Base-by-base conservation (phyloP, 768 basidiomycete species). In the Asterophora lycoperdoides region DNA sequence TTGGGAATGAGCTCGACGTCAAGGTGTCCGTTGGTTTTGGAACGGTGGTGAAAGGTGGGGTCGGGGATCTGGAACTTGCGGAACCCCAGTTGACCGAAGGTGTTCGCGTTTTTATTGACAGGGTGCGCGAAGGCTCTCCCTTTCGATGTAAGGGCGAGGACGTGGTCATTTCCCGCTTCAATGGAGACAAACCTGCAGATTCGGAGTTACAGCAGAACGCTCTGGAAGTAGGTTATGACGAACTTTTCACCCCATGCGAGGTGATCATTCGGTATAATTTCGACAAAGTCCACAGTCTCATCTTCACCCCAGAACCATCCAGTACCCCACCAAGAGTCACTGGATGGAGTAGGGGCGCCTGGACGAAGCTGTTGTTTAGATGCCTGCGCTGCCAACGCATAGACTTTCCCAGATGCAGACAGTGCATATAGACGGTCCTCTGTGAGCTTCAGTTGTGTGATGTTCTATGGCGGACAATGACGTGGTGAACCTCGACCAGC, bases 41-140 rank as follows among this genome's bases (percentile, higher is more conserved):
- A 53, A 44, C 60, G 60, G 30, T 51, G 51, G 56, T 51, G 17
- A 35, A 60, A 41, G 48, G 59, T 59, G 28, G 68, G 68, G 53
- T 73, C 68, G 26, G 69, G 57, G 29, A 87, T 72, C 42, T 79
- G 68, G 41, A 85, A 75, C 52, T 79, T 80, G 23, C 83, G 79
- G 56, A 88, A 75, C 6, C 93, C 93, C 7, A 97, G 80, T 62
- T 96, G 93, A 1, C 89, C 88, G 61, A 83, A 79, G 1, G 77
- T 68, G 66, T 97, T 97, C 23, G 87, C 93, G 8, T 76, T 64
- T 54, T 80, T 80, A 54, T 79, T 80, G 36, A 89, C 72, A 0
- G 93, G 89, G 59, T 90, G 81, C 2, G 83, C 78, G 61, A 88
- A 93, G 4, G 86, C 77, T 40, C 90, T 84, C 2, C 92, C 92